These are phyloP conservation scores for Phytopythium cucurbitacearum DNA, from an alignment of 352 stramenopile species.

Conservation along the genomic window DNA sequence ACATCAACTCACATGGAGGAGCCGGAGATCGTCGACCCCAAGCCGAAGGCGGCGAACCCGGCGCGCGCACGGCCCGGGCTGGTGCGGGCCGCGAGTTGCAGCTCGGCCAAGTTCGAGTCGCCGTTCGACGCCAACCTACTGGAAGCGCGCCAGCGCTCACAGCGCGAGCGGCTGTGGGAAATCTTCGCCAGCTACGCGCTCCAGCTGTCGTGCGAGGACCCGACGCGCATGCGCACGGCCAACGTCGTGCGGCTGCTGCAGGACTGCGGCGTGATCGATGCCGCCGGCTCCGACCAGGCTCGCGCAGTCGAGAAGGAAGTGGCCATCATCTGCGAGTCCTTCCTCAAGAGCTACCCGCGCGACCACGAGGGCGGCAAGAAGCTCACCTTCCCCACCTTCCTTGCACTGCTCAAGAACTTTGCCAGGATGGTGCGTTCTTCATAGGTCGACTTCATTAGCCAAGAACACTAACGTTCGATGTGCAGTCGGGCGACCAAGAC, in stretches of 20 bases:
- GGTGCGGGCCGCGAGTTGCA: constrained; percentile 3
- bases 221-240: constrained; percentile 57
- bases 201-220: constrained; percentile 74
- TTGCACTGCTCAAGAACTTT: constrained; percentile 63
- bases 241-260: constrained; percentile 76
- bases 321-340: constrained; percentile 71
- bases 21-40: background rate
- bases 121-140: constrained; percentile 63
- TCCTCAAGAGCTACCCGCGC: constrained; percentile 52
- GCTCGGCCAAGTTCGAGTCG: constrained; percentile 36
- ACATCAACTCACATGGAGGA: background rate
- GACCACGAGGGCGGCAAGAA: constrained; percentile 61
- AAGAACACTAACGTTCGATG: background rate
- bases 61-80: background rate
- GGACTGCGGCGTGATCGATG: constrained; percentile 68
- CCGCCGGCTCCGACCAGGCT: constrained; percentile 38
- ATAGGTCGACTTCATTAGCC: background rate
- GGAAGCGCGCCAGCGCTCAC: constrained; percentile 39
- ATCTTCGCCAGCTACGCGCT: constrained; percentile 75
- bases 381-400: constrained; percentile 66
- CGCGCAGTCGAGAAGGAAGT: constrained; percentile 72
- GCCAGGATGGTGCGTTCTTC: constrained; percentile 46
- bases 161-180: constrained; percentile 75
- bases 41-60: background rate
- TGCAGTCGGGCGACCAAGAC: constrained; percentile 51